Evolutionary conservation across 352 stramenopile species (phyloP).

Genomic region (Nothophytophthora sp.): DNA sequence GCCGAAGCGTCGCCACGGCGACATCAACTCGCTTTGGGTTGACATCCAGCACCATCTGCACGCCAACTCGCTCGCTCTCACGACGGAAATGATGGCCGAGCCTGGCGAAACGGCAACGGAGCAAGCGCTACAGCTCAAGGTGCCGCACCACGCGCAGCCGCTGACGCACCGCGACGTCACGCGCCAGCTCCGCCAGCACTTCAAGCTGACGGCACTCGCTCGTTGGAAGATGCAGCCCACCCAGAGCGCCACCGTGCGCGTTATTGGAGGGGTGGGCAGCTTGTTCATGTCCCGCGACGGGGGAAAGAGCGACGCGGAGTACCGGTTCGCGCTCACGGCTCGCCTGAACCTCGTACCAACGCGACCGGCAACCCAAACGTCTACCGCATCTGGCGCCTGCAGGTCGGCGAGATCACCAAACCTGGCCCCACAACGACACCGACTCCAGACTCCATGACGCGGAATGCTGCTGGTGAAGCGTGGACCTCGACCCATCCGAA

Average conservation of each 20-base stretch:
- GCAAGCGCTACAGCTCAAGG: neutral
- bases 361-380: too few relatives aligned
- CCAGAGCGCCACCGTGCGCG: neutral
- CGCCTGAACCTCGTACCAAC: neutral
- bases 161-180: too few relatives aligned
- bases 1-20: neutral
- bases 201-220: neutral
- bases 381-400: too few relatives aligned
- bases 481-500: too few relatives aligned
- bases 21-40: slow-evolving; percentile 11
- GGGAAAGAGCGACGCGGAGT: neutral
- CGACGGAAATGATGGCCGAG: neutral
- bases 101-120: slow-evolving; percentile 1
- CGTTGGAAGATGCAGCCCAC: neutral
- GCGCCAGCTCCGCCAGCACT: neutral
- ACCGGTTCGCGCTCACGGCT: neutral
- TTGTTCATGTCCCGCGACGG: neutral
- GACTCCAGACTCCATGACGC: too few relatives aligned
- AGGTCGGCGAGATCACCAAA: too few relatives aligned
- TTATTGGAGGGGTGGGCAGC: too few relatives aligned
- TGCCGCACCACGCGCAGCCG: slow-evolving; percentile 1
- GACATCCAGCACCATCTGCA: neutral
- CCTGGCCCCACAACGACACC: too few relatives aligned
- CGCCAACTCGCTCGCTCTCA: neutral
- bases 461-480: too few relatives aligned